Evolutionary conservation across 306 rosid species (phyloP).

Genomic region (Prinsepia uniflora): DNA sequence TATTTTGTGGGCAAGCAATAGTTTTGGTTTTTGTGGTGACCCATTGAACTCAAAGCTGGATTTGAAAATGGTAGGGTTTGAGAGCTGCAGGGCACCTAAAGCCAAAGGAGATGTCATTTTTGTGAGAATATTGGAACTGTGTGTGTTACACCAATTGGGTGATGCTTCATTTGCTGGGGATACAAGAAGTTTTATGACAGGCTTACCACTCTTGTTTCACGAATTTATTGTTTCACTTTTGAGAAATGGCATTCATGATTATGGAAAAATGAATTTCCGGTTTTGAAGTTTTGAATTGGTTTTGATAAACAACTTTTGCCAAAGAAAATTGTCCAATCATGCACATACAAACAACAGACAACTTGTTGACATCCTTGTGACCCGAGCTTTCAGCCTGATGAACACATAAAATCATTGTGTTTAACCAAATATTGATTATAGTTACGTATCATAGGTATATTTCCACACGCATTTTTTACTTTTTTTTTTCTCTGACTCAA

Average conservation of each 20-base stretch:
- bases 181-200: not conserved
- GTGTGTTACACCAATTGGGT: not conserved
- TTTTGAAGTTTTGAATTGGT: not conserved
- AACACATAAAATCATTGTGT: no score
- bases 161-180: not conserved
- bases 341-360: not conserved
- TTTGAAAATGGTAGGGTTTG: not conserved
- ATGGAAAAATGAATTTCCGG: no score
- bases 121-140: not conserved
- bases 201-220: not conserved
- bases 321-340: not conserved
- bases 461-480: no score
- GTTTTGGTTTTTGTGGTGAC: not conserved
- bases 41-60: not conserved
- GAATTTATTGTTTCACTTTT: no score
- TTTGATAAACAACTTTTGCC: not conserved
- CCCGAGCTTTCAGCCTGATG: no score
- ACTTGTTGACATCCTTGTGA: not conserved
- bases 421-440: no score
- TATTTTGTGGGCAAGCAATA: not conserved
- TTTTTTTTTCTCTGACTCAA: no score
- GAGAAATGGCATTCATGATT: not conserved
- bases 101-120: not conserved
- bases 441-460: no score
- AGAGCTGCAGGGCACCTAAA: not conserved